Base-by-base conservation (phyloP, 140 eudicot genomes). In the Oenanthe javanica region DNA sequence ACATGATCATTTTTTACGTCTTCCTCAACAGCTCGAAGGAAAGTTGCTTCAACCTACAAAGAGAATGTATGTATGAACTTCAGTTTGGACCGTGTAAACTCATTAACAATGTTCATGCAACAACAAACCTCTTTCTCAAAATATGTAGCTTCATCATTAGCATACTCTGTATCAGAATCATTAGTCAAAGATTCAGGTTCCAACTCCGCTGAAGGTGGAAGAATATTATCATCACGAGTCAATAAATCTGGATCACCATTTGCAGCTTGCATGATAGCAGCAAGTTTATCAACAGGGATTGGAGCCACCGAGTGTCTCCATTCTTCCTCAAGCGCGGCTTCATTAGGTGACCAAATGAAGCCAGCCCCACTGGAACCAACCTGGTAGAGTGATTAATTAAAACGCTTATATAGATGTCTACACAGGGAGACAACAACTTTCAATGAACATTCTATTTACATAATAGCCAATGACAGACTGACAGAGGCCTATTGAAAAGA, bases 241-340 rank as follows among this genome's bases (percentile, higher is more conserved):
- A 81, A 36, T 19, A 73, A 46, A 15, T 94, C 93, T 49, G 82
- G 84, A 79, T 92, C 93, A 6, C 87, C 93, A 51, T 77, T 75
- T 50, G 82, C 85, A 9, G 76, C 79, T 79, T 85, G 88, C 6
- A 83, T 73, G 52, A 92, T 82, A 76, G 89, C 97, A 42, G 72
- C 80, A 77, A 93, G 93, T 77, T 88, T 90, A n/a, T 87, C 89
- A 4, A 85, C 87, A 42, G 98, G 90, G 31, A 93, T 88, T 12
- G 97, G 98, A 51, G 98, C 97, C 70, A 93, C 91, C 12, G 98
- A 93, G 80, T 93, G 91, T 78, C 97, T 82, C 96, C 93, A 94
- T 67, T 94, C 97, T 83, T 94, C 98, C 84, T 88, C 99, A 42
- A 74, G 87, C 73, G 82, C 90, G 54, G 83, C 92, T 77, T 92